Conservation (phyloP, 176 grass and related monocot genomes). For the Elaeis guineensis region DNA sequence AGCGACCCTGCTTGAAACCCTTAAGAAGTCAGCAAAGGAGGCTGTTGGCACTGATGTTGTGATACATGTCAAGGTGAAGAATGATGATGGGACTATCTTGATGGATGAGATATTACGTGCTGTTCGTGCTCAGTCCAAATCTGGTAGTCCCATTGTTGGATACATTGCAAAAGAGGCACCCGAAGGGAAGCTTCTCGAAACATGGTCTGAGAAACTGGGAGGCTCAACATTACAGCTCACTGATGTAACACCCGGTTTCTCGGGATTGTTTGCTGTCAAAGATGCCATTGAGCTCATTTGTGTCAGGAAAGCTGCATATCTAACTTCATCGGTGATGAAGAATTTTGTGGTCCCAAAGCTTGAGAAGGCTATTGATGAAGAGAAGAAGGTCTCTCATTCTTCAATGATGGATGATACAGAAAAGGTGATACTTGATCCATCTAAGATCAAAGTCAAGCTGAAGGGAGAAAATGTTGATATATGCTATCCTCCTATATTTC, state of each 20-base stretch:
- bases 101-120: constrained; percentile 66
- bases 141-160: constrained; percentile 49
- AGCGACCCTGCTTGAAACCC: constrained; percentile 49
- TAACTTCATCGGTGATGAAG: constrained; percentile 73
- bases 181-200: constrained; percentile 83
- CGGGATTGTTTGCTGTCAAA: constrained; percentile 64
- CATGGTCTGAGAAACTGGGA: constrained; percentile 60
- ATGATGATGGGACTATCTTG: constrained; percentile 48
- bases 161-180: constrained; percentile 68
- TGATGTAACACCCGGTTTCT: constrained; percentile 70
- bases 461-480: constrained; percentile 91
- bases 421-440: constrained; percentile 69
- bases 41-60: constrained; percentile 59
- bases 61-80: constrained; percentile 73
- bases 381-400: constrained; percentile 77
- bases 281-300: constrained; percentile 34
- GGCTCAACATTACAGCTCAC: constrained; percentile 37
- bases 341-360: constrained; percentile 88
- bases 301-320: constrained; percentile 73
- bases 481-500: constrained; percentile 90
- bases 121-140: constrained; percentile 42
- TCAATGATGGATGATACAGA: constrained; percentile 83
- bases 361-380: constrained; percentile 79
- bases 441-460: constrained; percentile 77
- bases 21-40: constrained; percentile 68